These are phyloP conservation scores for Bjerkandera adusta DNA, from an alignment of 1,284 basidiomycete species.

Conservation along the genomic window DNA sequence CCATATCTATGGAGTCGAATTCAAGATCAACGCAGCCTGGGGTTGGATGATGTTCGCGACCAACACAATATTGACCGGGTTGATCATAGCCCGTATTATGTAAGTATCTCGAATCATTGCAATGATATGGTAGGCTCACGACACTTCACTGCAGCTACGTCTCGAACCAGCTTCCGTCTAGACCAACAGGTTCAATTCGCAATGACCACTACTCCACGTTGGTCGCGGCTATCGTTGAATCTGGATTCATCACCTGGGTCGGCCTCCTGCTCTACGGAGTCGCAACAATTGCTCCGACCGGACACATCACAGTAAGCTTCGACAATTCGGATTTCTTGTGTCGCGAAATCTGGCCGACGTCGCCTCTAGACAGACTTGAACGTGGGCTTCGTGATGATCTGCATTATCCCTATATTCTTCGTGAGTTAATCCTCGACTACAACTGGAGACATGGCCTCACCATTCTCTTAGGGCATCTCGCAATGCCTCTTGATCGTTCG, in stretches of 20 bases:
- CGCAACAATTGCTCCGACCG: conserved; percentile 19
- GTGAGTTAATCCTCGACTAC: conserved; percentile 4
- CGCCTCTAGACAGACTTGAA: conserved; percentile 10
- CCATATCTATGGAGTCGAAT: conserved; percentile 15
- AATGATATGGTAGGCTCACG: too few species aligned
- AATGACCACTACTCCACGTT: neutral
- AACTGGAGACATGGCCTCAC: neutral
- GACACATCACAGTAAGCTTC: conserved; percentile 18
- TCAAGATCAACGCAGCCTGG: conserved; percentile 24
- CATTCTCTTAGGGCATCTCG: conserved; percentile 12
- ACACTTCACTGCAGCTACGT: neutral
- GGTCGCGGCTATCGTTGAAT: conserved; percentile 22
- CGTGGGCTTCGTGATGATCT: conserved; percentile 14
- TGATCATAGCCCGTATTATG: conserved; percentile 21
- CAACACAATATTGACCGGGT: conserved; percentile 21
- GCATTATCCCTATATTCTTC: conserved; percentile 18
- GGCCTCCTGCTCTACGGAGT: conserved; percentile 25
- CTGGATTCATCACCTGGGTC: conserved; percentile 24
- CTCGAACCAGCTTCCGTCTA: neutral
- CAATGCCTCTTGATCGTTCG: conserved; percentile 14
- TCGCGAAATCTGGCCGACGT: neutral
- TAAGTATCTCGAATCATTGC: conserved; percentile 4
- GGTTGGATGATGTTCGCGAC: conserved; percentile 24
- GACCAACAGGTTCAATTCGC: neutral
- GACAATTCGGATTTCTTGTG: neutral